phyloP scores from a whole-genome alignment of 768 basidiomycete species.

The Hirschioporus abietinus region DNA sequence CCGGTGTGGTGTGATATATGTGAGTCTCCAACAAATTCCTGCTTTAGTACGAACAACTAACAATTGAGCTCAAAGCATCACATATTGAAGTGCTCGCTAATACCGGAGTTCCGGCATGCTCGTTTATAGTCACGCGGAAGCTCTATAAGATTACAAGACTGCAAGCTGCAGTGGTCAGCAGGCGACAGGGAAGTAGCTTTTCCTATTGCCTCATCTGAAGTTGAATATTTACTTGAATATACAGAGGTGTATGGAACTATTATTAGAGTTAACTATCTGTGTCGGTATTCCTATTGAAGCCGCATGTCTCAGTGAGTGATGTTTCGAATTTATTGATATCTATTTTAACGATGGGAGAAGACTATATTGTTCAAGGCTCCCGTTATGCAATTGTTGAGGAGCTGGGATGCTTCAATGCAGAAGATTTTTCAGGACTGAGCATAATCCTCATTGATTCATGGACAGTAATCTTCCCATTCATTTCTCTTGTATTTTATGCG shows the following conservation, averaged over 20 bases:
- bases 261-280: not conserved
- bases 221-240: too few species aligned
- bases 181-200: constrained; percentile 32
- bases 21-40: constrained; percentile 21
- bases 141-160: constrained; percentile 47
- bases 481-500: not conserved
- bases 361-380: not conserved
- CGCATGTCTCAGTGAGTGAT: not conserved
- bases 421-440: not conserved
- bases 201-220: not conserved
- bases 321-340: not conserved
- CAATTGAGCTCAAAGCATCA: constrained; percentile 25
- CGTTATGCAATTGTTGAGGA: not conserved
- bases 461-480: not conserved
- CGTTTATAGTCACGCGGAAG: constrained; percentile 43
- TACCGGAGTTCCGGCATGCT: constrained; percentile 33
- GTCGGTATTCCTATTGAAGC: not conserved
- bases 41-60: not conserved
- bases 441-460: not conserved
- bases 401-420: not conserved
- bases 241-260: not conserved
- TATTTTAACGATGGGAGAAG: not conserved
- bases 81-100: constrained; percentile 29
- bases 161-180: constrained; percentile 45
- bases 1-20: constrained; percentile 56